Conservation (phyloP, 2,329 filamentous ascomycete species). For the Chaetomium sp. region DNA sequence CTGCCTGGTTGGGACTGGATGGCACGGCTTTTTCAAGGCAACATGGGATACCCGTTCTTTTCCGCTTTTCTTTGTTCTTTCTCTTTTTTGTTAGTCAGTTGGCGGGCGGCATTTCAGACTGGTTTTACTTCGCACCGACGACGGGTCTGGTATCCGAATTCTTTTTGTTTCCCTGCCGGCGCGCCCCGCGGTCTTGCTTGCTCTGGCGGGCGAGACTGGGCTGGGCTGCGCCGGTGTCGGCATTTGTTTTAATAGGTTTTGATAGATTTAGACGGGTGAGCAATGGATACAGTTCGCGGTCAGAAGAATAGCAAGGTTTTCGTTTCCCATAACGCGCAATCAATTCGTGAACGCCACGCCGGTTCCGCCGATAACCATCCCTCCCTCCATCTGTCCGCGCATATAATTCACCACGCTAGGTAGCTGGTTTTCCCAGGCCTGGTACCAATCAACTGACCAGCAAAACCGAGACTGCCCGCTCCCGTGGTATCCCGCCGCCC, state of each 20-base stretch:
- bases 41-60: neutral
- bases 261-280: slow-evolving; percentile 9
- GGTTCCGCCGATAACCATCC: neutral
- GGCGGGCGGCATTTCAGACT: neutral
- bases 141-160: slow-evolving; percentile 8
- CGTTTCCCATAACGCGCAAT: neutral
- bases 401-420: neutral
- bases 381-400: neutral
- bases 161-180: neutral
- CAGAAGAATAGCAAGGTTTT: neutral
- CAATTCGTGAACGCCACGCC: neutral
- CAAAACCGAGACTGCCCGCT: neutral
- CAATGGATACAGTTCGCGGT: neutral
- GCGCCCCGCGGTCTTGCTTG: neutral
- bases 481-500: neutral
- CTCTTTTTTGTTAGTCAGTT: neutral
- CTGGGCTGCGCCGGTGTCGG: neutral
- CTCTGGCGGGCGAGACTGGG: neutral
- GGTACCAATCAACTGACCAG: neutral
- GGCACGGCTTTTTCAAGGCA: neutral
- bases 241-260: neutral
- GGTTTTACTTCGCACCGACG: neutral
- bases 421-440: neutral
- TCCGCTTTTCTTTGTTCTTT: neutral
- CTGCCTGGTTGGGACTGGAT: neutral